Evolutionary conservation across 257 asterid species (phyloP).

Genomic region (Lithospermum erythrorhizon): DNA sequence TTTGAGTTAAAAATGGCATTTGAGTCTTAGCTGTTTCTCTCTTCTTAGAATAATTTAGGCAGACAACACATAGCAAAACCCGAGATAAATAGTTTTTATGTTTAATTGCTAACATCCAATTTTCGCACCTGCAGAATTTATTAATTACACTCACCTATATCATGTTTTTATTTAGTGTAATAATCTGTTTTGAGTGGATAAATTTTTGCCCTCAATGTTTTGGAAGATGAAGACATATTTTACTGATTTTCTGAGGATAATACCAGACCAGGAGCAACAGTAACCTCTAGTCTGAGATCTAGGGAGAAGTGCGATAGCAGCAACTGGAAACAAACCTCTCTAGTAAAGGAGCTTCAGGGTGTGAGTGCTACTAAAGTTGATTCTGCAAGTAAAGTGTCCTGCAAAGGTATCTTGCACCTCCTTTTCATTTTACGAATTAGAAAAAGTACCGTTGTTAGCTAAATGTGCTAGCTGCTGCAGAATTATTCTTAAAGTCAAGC

Average conservation of each 20-base stretch:
- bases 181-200: background rate
- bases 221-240: background rate
- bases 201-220: background rate
- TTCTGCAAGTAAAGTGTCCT: conserved; percentile 15
- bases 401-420: conserved; percentile 15
- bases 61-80: background rate
- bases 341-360: conserved; percentile 19
- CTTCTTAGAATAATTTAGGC: background rate
- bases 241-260: conserved; percentile 2
- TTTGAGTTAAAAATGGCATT: too few relatives aligned
- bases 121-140: background rate
- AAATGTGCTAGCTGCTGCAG: conserved; percentile 17
- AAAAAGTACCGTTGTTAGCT: background rate
- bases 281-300: conserved; percentile 10
- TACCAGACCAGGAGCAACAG: conserved; percentile 32
- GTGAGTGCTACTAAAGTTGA: conserved; percentile 13
- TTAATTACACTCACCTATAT: conserved; percentile 4
- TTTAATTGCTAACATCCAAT: background rate
- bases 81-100: too few relatives aligned
- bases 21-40: background rate
- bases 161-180: conserved; percentile 17
- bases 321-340: conserved; percentile 15
- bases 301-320: conserved; percentile 8
- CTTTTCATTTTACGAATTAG: conserved; percentile 12
- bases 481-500: conserved; percentile 21